Evolutionary conservation across 2,329 filamentous ascomycete species (phyloP).

Genomic region (Cylindrodendrum hubeiense): DNA sequence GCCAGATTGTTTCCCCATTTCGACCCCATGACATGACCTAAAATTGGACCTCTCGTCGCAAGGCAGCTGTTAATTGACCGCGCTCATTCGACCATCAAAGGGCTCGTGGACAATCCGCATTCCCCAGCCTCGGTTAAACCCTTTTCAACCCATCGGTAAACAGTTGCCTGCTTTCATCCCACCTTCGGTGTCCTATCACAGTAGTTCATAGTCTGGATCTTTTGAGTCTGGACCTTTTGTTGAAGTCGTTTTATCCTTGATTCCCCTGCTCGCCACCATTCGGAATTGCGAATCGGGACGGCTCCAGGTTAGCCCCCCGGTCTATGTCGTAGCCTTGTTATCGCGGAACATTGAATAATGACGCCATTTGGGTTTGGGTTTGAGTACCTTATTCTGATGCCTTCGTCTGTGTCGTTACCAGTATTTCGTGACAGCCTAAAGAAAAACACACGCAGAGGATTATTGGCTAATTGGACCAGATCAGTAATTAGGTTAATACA

Average conservation of each 20-base stretch:
- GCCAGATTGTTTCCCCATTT: neutral
- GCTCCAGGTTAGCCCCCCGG: slow-evolving; percentile 3
- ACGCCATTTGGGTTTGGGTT: slow-evolving; percentile 2
- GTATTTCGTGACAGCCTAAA: no score
- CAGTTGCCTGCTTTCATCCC: neutral
- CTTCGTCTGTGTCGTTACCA: no score
- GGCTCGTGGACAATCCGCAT: neutral
- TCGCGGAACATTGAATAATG: neutral
- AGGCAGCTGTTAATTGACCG: slow-evolving; percentile 24
- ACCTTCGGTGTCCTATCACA: neutral
- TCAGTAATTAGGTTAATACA: neutral
- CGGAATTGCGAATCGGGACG: neutral
- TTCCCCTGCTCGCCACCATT: neutral
- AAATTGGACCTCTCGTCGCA: neutral
- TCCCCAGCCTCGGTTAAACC: neutral
- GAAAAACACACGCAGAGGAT: neutral
- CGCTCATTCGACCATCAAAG: slow-evolving; percentile 12
- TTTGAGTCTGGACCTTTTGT: neutral
- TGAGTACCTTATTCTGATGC: neutral
- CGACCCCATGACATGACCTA: slow-evolving; percentile 9
- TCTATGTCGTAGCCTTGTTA: neutral
- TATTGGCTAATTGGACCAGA: neutral
- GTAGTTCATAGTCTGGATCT: neutral
- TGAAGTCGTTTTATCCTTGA: neutral
- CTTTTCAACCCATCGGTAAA: slow-evolving; percentile 10